A percentile compares a stretch with the other conserved stretches of the same genome.
Conservation (phyloP, 2,329 filamentous ascomycete genomes). For the Aspergillus neotritici region DNA sequence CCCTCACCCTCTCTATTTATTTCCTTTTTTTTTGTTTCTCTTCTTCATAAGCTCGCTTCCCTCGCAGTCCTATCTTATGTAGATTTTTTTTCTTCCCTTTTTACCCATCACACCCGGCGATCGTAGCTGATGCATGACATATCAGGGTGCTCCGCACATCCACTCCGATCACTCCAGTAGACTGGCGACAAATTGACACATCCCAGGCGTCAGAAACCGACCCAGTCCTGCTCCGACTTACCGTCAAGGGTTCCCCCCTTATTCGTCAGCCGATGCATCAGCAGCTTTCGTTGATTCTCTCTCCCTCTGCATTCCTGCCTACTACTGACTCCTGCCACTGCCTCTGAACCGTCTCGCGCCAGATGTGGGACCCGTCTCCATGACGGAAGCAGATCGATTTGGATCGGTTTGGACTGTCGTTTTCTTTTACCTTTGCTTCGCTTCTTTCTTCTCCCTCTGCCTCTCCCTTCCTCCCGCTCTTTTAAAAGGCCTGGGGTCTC, state of each 20-base stretch:
- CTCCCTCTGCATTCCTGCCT: conserved; percentile 2
- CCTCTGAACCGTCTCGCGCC: not conserved
- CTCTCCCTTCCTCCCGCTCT: not conserved
- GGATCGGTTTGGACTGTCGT: not conserved
- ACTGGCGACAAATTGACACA: conserved; percentile 16
- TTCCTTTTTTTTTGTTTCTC: conserved; percentile 1
- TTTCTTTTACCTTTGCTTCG: conserved; percentile 1
- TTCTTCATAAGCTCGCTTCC: not conserved
- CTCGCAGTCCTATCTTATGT: too few relatives aligned
- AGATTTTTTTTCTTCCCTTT: too few relatives aligned
- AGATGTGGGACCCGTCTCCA: conserved; percentile 2
- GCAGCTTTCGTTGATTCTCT: conserved; percentile 7
- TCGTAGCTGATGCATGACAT: conserved; percentile 19
- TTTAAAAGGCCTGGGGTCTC: not conserved
- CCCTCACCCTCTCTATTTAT: not conserved
- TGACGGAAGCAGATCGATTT: conserved; percentile 8
- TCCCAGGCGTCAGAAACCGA: conserved; percentile 6
- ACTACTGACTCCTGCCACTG: conserved; percentile 2
- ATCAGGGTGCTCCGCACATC: conserved; percentile 14
- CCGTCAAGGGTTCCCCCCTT: conserved; percentile 9
- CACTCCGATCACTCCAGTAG: conserved; percentile 9
- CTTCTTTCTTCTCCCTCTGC: not conserved
- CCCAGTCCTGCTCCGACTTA: conserved; percentile 2
- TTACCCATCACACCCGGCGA: conserved; percentile 8
- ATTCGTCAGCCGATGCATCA: conserved; percentile 17